phyloP scores from a whole-genome alignment of 306 rosid genomes.

The Glycyrrhiza uralensis region DNA sequence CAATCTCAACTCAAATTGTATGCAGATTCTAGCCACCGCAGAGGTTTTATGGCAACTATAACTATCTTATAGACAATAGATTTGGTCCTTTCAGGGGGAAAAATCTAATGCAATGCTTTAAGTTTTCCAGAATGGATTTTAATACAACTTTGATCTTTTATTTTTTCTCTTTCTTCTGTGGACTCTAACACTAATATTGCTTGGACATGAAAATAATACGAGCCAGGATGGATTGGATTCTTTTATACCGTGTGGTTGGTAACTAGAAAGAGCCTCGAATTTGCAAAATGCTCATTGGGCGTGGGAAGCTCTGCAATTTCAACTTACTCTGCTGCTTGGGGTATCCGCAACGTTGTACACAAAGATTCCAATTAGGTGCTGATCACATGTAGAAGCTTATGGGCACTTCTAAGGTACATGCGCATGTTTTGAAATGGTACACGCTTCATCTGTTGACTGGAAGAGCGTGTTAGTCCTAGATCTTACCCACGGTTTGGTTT shows the following conservation, averaged over 20 bases:
- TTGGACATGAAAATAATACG: constrained; percentile 19
- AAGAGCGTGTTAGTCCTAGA: constrained; percentile 7
- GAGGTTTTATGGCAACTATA: constrained; percentile 6
- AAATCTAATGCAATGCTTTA: background rate
- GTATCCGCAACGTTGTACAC: constrained; percentile 19
- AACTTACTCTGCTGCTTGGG: constrained; percentile 54
- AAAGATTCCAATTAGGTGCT: constrained; percentile 12
- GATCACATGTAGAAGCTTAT: background rate
- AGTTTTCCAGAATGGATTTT: background rate
- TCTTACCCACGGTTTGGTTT: constrained; percentile 20
- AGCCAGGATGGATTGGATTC: constrained; percentile 80
- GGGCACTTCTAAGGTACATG: background rate
- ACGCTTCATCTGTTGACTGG: constrained; percentile 7
- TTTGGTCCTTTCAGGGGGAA: background rate
- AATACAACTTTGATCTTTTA: background rate
- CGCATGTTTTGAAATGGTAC: constrained; percentile 4
- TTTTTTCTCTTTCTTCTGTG: background rate
- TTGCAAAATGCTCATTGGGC: constrained; percentile 54
- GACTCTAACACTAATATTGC: constrained; percentile 15
- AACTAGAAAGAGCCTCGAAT: constrained; percentile 46
- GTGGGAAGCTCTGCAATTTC: constrained; percentile 56
- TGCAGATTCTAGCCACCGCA: constrained; percentile 1
- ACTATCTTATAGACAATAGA: background rate
- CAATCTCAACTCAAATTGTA: background rate
- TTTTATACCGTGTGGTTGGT: constrained; percentile 58